Conservation (phyloP, 2,329 filamentous ascomycete genomes). For the Phyllosticta paracitricarpa region DNA sequence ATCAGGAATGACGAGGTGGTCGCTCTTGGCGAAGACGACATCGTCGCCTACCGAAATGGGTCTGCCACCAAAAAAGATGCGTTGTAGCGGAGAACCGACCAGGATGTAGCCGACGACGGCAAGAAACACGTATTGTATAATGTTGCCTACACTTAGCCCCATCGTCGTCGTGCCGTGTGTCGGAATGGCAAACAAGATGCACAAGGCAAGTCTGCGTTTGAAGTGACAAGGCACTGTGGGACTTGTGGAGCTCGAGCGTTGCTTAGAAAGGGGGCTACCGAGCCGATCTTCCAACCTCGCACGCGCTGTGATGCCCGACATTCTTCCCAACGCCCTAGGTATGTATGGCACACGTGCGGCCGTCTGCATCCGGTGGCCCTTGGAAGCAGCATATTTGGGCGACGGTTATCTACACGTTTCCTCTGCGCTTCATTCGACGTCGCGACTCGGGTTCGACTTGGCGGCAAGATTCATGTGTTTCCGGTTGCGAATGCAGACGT, state of each 20-base stretch:
- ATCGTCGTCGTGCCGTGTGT: background rate
- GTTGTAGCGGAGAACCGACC: slow-evolving; percentile 25
- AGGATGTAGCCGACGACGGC: slow-evolving; percentile 23
- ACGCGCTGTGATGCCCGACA: background rate
- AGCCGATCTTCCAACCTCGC: background rate
- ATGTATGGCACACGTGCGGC: background rate
- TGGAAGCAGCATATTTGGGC: background rate
- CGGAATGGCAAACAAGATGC: background rate
- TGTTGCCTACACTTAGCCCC: slow-evolving; percentile 12
- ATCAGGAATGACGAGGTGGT: slow-evolving; percentile 32
- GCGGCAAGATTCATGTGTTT: background rate
- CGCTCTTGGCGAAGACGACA: slow-evolving; percentile 18
- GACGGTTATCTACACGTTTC: background rate
- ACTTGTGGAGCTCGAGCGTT: background rate
- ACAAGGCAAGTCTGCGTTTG: background rate
- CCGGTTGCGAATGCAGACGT: background rate
- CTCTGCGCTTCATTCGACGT: background rate
- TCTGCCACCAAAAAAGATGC: slow-evolving; percentile 13
- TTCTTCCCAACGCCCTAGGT: background rate
- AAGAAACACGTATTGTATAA: slow-evolving; percentile 24
- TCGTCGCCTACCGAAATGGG: background rate
- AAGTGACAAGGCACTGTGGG: background rate
- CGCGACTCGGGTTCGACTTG: background rate
- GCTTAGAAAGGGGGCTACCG: background rate
- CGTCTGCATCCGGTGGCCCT: background rate